Evolutionary conservation across 1,284 basidiomycete species (phyloP), one percentile per base, ranked within the genome.

Genomic region (Inonotus obliquus): DNA sequence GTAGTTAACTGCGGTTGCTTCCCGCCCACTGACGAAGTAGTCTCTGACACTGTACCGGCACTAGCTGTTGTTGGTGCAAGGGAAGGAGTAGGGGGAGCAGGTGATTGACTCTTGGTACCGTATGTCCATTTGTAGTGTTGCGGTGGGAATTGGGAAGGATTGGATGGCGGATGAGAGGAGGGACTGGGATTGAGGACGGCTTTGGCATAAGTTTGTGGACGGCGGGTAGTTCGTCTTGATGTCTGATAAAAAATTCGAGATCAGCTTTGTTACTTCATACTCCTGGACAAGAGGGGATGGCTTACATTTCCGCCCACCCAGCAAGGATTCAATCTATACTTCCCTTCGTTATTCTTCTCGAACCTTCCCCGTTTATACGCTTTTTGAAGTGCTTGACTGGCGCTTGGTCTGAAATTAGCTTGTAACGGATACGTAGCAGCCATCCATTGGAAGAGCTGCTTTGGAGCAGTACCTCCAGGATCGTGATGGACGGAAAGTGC

Each of bases 221-320:
- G 79, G 29, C 87, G 80, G 5, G 87, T 89, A 41, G 85, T 83
- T 54, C 87, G 75, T 54, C 80, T 80, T 23, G 85, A 83, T 11
- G 84, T 85, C 86, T 89, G 63, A 47, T 35, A 48, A 49, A 62
- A 27, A 61, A 63, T 65, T 52, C 51, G 58, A 27, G 38, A 62
- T 29, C 54, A 38, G 3, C 17, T 44, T 21, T 44, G 11, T 41
- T 13, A 51, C 44, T 25, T 13, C 32, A 48, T 37, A 45, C 7
- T 5, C 59, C 32, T 25, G 53, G 6, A n/a, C 38, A 19, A 55
- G 39, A 11, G 53, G 51, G 58, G 52, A 52, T 23, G 44, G 75
- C 87, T 71, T 69, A 92, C 89, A 68, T 79, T 85, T 37, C 86
- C 87, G n/a, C 89, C 90, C 69, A 89, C 87, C 89, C 89, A 92